A percentile compares a stretch with the other conserved stretches of the same genome.
These are phyloP conservation scores for Tranzscheliella williamsii DNA, from an alignment of 1,284 basidiomycete species.

Conservation along the genomic window DNA sequence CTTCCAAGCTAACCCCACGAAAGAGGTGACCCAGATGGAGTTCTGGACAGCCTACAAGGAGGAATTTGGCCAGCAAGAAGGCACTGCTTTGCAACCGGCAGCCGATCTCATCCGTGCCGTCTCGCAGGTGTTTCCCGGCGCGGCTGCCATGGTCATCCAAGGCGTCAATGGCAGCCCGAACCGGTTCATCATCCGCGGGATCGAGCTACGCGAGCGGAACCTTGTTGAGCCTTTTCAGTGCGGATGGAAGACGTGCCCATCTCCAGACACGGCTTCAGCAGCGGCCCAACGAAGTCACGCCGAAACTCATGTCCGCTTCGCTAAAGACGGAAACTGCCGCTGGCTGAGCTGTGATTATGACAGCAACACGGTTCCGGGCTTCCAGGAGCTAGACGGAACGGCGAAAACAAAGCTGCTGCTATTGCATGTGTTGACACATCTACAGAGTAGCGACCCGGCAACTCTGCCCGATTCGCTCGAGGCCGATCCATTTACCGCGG, in stretches of 20 bases:
- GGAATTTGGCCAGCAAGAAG: constrained; percentile 59
- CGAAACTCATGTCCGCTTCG: constrained; percentile 30
- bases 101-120: constrained; percentile 87
- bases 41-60: constrained; percentile 87
- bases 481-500: no score
- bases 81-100: constrained; percentile 71
- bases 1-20: constrained; percentile 72
- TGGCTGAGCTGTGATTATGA: constrained; percentile 44
- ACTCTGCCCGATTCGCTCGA: no score
- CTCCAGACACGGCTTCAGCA: constrained; percentile 23
- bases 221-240: constrained; percentile 33
- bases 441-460: constrained; percentile 9
- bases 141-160: constrained; percentile 78
- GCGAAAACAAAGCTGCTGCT: constrained; percentile 11
- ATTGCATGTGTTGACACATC: constrained; percentile 41
- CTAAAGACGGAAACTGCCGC: constrained; percentile 39
- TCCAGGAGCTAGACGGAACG: background rate
- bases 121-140: constrained; percentile 74
- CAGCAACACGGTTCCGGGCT: constrained; percentile 3
- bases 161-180: constrained; percentile 66
- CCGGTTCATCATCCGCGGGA: constrained; percentile 78
- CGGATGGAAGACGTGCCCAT: constrained; percentile 44
- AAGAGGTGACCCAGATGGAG: constrained; percentile 82
- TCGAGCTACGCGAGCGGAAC: constrained; percentile 62
- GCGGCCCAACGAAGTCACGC: constrained; percentile 40